These are phyloP conservation scores for Lactifluus subvellereus DNA, from an alignment of 768 basidiomycete genomes.

Conservation along the genomic window DNA sequence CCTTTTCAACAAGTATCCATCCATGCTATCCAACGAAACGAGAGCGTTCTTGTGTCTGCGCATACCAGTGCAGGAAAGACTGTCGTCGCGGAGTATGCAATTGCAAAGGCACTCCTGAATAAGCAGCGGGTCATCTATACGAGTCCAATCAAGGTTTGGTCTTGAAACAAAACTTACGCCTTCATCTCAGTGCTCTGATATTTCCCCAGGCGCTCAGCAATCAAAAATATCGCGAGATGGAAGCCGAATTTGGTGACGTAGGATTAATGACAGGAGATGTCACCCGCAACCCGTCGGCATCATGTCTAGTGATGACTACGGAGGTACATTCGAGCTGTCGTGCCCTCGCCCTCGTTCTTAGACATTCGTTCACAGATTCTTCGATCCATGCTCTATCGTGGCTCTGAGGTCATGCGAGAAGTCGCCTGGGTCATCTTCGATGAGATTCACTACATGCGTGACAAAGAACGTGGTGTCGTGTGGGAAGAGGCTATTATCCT, in stretches of 20 bases:
- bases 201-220: constrained; percentile 83
- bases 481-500: constrained; percentile 99
- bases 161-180: constrained; percentile 4
- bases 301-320: constrained; percentile 98
- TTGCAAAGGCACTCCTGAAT: constrained; percentile 89
- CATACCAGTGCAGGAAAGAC: constrained; percentile 99
- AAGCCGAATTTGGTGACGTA: constrained; percentile 95
- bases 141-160: constrained; percentile 94
- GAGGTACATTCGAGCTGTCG: constrained; percentile 53
- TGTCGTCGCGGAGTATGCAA: constrained; percentile 98
- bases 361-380: constrained; percentile 60
- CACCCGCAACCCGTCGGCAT: constrained; percentile 95
- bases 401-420: constrained; percentile 98
- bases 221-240: constrained; percentile 98
- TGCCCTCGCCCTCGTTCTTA: not conserved
- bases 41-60: constrained; percentile 95
- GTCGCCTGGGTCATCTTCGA: constrained; percentile 99
- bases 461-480: constrained; percentile 97
- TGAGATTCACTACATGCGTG: constrained; percentile 99
- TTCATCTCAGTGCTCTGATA: constrained; percentile 23
- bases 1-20: constrained; percentile 96
- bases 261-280: constrained; percentile 99
- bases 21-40: constrained; percentile 92
- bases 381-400: constrained; percentile 96
- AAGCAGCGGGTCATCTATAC: constrained; percentile 98